phyloP scores from a whole-genome alignment of 305 asterid species.

The Solanum chacoense region DNA sequence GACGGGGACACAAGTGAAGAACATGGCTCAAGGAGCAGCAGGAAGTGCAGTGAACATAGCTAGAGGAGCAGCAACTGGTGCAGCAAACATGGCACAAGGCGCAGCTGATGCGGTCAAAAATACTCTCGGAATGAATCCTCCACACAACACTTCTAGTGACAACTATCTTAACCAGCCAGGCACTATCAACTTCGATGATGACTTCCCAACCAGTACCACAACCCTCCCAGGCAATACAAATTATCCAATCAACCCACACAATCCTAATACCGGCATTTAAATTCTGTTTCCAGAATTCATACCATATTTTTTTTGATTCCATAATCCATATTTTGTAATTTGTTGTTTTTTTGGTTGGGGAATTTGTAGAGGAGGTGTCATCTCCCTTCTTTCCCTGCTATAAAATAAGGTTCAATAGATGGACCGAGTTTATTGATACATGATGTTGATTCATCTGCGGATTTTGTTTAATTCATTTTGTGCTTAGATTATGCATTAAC shows the following conservation, averaged over 20 bases:
- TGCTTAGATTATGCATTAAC: neutral
- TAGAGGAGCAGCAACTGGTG: conserved; percentile 22
- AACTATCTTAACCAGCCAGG: neutral
- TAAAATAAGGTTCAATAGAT: neutral
- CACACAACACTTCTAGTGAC: neutral
- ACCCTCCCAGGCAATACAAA: neutral
- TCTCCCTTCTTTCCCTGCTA: neutral
- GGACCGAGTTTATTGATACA: neutral
- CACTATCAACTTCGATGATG: neutral
- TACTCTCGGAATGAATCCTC: conserved; percentile 11
- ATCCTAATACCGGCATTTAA: neutral
- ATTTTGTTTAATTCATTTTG: neutral
- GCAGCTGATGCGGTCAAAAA: conserved; percentile 28
- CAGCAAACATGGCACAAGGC: conserved; percentile 21
- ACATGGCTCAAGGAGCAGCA: conserved; percentile 24
- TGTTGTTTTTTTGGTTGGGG: neutral
- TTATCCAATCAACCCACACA: neutral
- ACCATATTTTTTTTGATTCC: neutral
- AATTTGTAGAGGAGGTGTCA: neutral
- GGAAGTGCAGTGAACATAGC: conserved; percentile 19
- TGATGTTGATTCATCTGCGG: neutral
- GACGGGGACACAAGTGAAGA: conserved; percentile 32
- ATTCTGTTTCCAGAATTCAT: neutral
- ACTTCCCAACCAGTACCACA: neutral
- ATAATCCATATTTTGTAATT: neutral